phyloP scores from a whole-genome alignment of 129 eudicot species.

The Deinandra increscens region DNA sequence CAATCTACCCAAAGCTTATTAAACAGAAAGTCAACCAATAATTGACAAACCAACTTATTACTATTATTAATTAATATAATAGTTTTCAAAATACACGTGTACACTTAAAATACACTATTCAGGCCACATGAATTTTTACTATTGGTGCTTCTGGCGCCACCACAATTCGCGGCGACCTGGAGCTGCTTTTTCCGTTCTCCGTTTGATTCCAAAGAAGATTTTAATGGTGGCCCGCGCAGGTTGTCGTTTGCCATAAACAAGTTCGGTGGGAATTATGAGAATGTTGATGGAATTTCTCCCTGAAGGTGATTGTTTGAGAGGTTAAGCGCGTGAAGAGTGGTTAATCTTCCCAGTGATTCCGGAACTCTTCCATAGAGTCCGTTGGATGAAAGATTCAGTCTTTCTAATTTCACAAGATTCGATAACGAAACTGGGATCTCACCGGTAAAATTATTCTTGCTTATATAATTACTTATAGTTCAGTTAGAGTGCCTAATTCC shows the following conservation, averaged over 20 bases:
- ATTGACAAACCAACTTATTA: no score
- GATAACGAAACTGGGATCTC: constrained; percentile 72
- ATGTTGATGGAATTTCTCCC: constrained; percentile 65
- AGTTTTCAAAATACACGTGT: no score
- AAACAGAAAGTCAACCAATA: no score
- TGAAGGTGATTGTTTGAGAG: constrained; percentile 68
- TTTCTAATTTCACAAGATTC: constrained; percentile 67
- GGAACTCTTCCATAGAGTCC: constrained; percentile 68
- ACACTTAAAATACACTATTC: no score
- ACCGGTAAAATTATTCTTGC: constrained; percentile 53
- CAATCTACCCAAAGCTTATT: no score
- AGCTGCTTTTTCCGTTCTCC: constrained; percentile 39
- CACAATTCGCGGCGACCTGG: constrained; percentile 56
- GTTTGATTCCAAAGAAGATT: constrained; percentile 39
- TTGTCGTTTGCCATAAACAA: constrained; percentile 57
- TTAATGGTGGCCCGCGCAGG: constrained; percentile 72
- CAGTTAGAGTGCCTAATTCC: constrained; percentile 61
- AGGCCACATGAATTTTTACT: no score
- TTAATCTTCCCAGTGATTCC: constrained; percentile 63
- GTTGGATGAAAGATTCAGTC: constrained; percentile 73
- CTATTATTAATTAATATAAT: no score
- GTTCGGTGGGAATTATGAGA: constrained; percentile 61
- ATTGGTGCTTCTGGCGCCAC: no score
- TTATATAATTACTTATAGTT: constrained; percentile 80
- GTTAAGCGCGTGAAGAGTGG: constrained; percentile 72